phyloP scores from a whole-genome alignment of 768 basidiomycete species.

The Termitomyces sp. region DNA sequence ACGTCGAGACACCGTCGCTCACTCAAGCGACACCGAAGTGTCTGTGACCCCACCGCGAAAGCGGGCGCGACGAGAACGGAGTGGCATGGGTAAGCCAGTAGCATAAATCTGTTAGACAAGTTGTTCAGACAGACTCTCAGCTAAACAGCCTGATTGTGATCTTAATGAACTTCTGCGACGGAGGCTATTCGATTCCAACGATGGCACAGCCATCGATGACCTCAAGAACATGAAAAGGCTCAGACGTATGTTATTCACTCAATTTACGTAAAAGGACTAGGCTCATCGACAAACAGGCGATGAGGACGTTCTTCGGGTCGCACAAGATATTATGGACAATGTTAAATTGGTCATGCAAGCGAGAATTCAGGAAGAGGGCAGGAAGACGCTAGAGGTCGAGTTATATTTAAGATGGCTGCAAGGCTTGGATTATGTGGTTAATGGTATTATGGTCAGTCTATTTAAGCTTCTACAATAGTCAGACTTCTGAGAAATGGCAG shows the following conservation, averaged over 20 bases:
- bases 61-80: conserved; percentile 12
- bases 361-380: conserved; percentile 21
- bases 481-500: conserved; percentile 16
- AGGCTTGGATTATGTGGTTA: conserved; percentile 33
- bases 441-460: conserved; percentile 32
- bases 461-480: not conserved
- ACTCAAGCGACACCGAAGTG: conserved; percentile 20
- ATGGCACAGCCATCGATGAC: conserved; percentile 13
- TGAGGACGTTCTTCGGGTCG: conserved; percentile 17
- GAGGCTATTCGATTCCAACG: conserved; percentile 10
- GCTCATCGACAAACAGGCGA: conserved; percentile 11
- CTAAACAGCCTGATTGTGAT: conserved; percentile 12
- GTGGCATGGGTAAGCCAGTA: conserved; percentile 8
- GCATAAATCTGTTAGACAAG: not conserved
- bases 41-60: conserved; percentile 15
- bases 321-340: conserved; percentile 29
- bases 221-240: conserved; percentile 16
- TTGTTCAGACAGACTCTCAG: not conserved
- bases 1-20: not conserved
- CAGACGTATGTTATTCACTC: conserved; percentile 6
- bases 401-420: conserved; percentile 40
- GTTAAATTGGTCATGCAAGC: conserved; percentile 29
- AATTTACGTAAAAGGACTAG: not conserved
- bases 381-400: conserved; percentile 37
- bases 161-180: conserved; percentile 15